A percentile compares a stretch with the other conserved stretches of the same genome.
Conservation (phyloP, 164 flowering plant genomes). For the Magnolia changhungtana region DNA sequence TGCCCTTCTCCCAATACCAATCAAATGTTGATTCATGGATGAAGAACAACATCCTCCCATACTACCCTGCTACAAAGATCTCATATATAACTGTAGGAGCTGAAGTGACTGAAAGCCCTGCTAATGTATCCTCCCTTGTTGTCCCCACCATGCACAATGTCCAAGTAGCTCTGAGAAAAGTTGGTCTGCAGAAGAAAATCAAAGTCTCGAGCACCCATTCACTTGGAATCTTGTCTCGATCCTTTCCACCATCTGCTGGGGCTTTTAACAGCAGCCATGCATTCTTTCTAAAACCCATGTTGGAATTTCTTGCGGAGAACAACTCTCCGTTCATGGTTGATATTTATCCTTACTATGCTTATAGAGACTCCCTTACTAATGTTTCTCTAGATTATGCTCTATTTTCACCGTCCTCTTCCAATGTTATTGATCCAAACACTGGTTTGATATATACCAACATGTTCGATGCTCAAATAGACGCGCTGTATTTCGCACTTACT, state of each 20-base stretch:
- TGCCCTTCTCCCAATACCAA: slow-evolving; percentile 78
- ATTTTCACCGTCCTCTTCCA: slow-evolving; percentile 57
- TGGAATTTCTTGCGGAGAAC: slow-evolving; percentile 86
- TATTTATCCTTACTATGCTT: slow-evolving; percentile 90
- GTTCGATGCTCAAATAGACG: slow-evolving; percentile 96
- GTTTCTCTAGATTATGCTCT: slow-evolving; percentile 84
- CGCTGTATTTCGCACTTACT: slow-evolving; percentile 69
- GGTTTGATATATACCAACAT: slow-evolving; percentile 86
- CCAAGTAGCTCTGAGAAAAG: slow-evolving; percentile 60
- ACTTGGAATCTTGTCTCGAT: slow-evolving; percentile 76
- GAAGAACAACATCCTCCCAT: slow-evolving; percentile 74
- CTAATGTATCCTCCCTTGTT: slow-evolving; percentile 55
- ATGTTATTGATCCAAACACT: slow-evolving; percentile 89
- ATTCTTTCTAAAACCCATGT: slow-evolving; percentile 62
- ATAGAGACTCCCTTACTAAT: slow-evolving; percentile 58
- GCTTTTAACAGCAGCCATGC: slow-evolving; percentile 74
- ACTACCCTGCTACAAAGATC: slow-evolving; percentile 89
- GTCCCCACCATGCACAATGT: slow-evolving; percentile 91
- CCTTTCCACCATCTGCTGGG: slow-evolving; percentile 97
- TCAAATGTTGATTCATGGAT: slow-evolving; percentile 90
- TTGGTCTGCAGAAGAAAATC: slow-evolving; percentile 67
- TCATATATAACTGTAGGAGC: slow-evolving; percentile 87
- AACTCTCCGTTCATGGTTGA: slow-evolving; percentile 91
- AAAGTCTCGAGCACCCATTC: slow-evolving; percentile 86
- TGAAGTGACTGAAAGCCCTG: slow-evolving; percentile 75